Base-by-base conservation (phyloP, 2,329 filamentous ascomycete species). In the Neopestalotiopsis sp. region DNA sequence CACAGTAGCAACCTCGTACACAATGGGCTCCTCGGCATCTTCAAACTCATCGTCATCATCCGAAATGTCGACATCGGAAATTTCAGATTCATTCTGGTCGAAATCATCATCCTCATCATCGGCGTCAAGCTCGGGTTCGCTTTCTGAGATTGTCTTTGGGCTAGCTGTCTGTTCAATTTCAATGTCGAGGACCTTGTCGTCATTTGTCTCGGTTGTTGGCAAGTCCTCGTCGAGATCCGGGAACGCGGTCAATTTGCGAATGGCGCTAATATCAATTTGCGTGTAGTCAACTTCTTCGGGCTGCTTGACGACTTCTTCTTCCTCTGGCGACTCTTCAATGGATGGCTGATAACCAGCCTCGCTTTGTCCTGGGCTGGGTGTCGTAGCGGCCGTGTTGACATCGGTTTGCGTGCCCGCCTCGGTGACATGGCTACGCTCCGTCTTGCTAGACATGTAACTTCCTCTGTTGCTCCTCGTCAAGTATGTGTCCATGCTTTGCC, bases 391-490 rank as follows among this genome's bases (percentile, higher is more conserved):
- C 70, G 82, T 90, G 74, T 79, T 83, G 74, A 80, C 77, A 49
- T 86, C 86, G 20, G 89, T 91, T 79, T 92, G 91, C 1, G 89
- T 91, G 53, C 84, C 88, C 32, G 90, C 89, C 71, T 91, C 90
- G 10, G 92, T 96, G 78, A 92, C 89, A 32, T 90, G 90, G 24
- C 88, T 92, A 71, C 89, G 87, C 74, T 92, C 91, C 4, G 81
- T 92, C 75, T 87, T 90, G 20, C 88, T 87, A 1, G 91, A 91
- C 83, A 94, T 93, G 73, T 89, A 94, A 79, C 94, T 97, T 72
- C 89, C 91, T 67, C 91, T 86, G 74, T 92, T 89, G 76, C 89
- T 92, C 67, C 86, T 81, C 5, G 85, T 84, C 17, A 83, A 78
- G 63, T 82, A 84, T 10, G 91, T 92, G 71, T 94, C 92, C 28